Base-by-base conservation (phyloP, 768 basidiomycete genomes). In the Lyophyllum semitale region DNA sequence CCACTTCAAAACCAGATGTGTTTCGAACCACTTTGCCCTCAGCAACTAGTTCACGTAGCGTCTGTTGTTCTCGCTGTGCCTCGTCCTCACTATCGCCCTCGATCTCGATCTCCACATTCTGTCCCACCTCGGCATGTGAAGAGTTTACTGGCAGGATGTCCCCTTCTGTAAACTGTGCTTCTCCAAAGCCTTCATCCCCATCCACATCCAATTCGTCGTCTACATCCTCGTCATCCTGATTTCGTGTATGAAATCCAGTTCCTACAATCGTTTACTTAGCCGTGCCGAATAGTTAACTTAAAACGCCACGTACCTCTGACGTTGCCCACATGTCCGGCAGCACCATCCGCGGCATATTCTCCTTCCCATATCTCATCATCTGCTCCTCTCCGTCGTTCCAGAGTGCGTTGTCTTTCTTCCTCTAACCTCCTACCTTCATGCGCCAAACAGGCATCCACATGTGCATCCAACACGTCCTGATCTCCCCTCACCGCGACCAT, bases 141-240 rank as follows among this genome's bases (percentile, higher is more conserved):
- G 49, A 56, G 32, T 66, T 61, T 2, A 70, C 66, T 45, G 73
- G 73, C 12, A 89, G 69, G 30, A 92, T 73, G 62, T 93, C 91
- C 2, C 77, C 77, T 67, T 92, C 90, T 9, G 84, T 86, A 66
- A 93, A 93, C 64, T 93, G 91, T 0, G 80, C 77, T 17, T 81
- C 80, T 1, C 91, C 91, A 63, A 84, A 93, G 3, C 66, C 79
- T 51, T 84, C 90, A 52, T 89, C 88, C 2, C 91, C 90, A 53
- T 91, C 91, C 9, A 92, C 74, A 54, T 93, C 91, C 9, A 93
- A 76, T 43, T 91, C 91, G 17, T 88, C 90, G 27, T 93, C 91
- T 2, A 89, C 78, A 55, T 91, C 89, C 55, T 78, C 72, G 17
- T 79, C 74, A n/a, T 76, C 67, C 23, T 71, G 72, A 57, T 83